Base-by-base conservation (phyloP, 257 asterid genomes). In the Solanum lycopersicoides region DNA sequence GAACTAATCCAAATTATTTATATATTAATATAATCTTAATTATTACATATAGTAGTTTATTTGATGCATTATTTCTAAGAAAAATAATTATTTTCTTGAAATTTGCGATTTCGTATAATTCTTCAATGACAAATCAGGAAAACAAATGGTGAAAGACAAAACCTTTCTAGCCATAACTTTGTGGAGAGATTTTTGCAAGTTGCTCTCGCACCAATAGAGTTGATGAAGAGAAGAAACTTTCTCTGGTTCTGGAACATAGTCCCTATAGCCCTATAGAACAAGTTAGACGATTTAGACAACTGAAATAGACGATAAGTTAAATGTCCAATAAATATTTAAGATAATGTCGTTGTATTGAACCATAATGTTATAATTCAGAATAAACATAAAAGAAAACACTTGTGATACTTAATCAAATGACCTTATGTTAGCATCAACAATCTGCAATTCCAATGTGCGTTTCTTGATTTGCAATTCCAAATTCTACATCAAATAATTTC, bases 341-440 rank as follows among this genome's bases (percentile, higher is more conserved):
- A 7, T 60, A 14, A 60, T n/a, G 6, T 4, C 16, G 2, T 5
- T 25, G 9, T n/a, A 65, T 65, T 65, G 5, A 65, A 65, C 0
- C 20, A 65, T 65, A 6, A 65, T 65, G 4, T 11, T 65, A 65
- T 25, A 4, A 65, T 65, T n/a, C 9, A 63, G 15, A 65, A 65
- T 14, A 5, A n/a, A 8, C 3, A 65, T 3, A 65, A 25, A 12
- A 3, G 60, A 71, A 72, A 25, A n/a, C 14, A 25, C 7, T 23
- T 50, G 56, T 23, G 25, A 72, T 45, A 10, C 53, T 45, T 3
- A 53, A 88, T 21, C 74, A 41, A 60, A 5, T 89, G 83, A 94
- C 96, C 96, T 87, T 28, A 93, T 91, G 32, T 63, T 88, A 50
- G 93, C 90, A 89, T 93, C 96, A 12, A 86, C 50, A 32, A 94